These are phyloP conservation scores for Wallacemonas sp. DNA, from an alignment of 208 protist species.

Conservation along the genomic window DNA sequence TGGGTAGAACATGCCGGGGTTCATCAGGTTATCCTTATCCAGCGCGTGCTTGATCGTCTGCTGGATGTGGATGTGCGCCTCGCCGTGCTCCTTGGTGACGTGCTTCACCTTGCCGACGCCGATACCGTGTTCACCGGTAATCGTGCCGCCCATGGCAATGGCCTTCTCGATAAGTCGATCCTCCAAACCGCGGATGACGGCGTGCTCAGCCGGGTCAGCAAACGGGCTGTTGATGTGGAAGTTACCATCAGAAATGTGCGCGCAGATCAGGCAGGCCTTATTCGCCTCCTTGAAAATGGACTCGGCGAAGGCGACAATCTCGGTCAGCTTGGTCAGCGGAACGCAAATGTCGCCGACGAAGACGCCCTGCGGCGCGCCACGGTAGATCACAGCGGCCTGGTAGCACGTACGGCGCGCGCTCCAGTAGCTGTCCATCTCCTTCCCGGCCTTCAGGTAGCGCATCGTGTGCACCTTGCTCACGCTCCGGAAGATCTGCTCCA, in stretches of 20 bases:
- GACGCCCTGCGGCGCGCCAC: constrained; percentile 27
- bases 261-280: constrained; percentile 48
- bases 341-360: constrained; percentile 87
- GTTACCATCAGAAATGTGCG: constrained; percentile 92
- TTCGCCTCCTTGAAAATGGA: constrained; percentile 43
- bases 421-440: constrained; percentile 46
- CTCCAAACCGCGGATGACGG: constrained; percentile 51
- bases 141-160: constrained; percentile 67
- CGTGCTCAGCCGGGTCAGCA: constrained; percentile 35
- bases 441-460: constrained; percentile 41
- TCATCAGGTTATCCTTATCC: constrained; percentile 89
- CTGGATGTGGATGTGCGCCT: constrained; percentile 78
- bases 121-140: constrained; percentile 88
- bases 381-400: constrained; percentile 23
- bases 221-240: constrained; percentile 87
- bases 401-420: constrained; percentile 39
- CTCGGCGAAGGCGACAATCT: constrained; percentile 74
- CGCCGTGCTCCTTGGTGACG: constrained; percentile 64
- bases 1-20: constrained; percentile 82
- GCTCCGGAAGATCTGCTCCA: constrained; percentile 37
- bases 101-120: constrained; percentile 69
- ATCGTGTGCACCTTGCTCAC: constrained; percentile 23
- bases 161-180: constrained; percentile 66
- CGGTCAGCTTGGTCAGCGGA: constrained; percentile 72
- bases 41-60: constrained; percentile 79